Evolutionary conservation across 352 stramenopile genomes (phyloP).

Genomic region (Thalassiosira livingstoniorum): DNA sequence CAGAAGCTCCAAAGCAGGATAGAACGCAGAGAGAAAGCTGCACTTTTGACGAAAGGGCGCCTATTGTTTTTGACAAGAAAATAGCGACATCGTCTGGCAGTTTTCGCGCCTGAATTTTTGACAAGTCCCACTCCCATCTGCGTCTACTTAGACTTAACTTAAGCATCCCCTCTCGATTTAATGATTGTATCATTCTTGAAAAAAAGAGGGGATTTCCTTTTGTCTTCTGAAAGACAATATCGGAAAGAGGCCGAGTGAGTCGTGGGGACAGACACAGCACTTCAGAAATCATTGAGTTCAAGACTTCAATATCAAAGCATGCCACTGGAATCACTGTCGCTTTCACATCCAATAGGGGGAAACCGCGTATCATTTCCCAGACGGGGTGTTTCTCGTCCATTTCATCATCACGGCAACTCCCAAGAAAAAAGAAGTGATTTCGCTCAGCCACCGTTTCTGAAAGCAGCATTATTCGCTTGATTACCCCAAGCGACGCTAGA

Average conservation of each 20-base stretch:
- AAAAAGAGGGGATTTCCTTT: constrained; percentile 54
- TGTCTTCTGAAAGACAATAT: constrained; percentile 47
- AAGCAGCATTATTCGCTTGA: constrained; percentile 20
- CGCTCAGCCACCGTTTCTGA: not conserved
- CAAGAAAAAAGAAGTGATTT: constrained; percentile 41
- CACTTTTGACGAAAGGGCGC: constrained; percentile 24
- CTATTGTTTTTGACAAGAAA: constrained; percentile 31
- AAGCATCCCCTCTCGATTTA: constrained; percentile 31
- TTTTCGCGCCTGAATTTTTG: constrained; percentile 28
- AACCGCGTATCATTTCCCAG: constrained; percentile 15
- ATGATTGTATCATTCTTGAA: constrained; percentile 34
- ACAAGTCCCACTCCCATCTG: constrained; percentile 43
- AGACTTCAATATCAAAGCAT: constrained; percentile 18
- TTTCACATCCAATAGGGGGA: constrained; percentile 20
- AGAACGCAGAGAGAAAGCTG: constrained; percentile 25
- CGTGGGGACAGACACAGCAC: constrained; percentile 51
- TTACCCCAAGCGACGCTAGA: constrained; percentile 15
- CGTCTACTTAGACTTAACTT: constrained; percentile 15
- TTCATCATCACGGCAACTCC: constrained; percentile 39
- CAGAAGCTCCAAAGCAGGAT: constrained; percentile 44
- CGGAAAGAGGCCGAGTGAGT: constrained; percentile 38
- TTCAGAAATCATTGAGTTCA: constrained; percentile 54
- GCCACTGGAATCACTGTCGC: constrained; percentile 25
- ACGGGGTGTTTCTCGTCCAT: constrained; percentile 19
- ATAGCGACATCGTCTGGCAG: constrained; percentile 41